phyloP scores from a whole-genome alignment of 176 grass and related monocot genomes.

The Puya raimondii region DNA sequence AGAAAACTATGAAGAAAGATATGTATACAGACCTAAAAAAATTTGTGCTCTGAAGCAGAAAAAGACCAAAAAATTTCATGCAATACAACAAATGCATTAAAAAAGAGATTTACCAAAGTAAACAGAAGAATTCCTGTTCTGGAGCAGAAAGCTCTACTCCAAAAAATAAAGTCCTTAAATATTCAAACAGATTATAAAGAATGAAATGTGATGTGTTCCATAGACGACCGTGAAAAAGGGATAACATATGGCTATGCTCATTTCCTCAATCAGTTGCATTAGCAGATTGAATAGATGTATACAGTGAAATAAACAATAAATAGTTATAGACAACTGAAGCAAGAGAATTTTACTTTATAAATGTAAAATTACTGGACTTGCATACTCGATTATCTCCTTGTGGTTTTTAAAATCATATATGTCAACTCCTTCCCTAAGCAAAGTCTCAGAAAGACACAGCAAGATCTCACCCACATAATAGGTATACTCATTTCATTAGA shows the following conservation, averaged over 20 bases:
- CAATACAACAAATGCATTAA: background rate
- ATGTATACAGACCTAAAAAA: too few relatives aligned
- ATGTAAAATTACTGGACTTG: too few relatives aligned
- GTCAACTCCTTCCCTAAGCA: too few relatives aligned
- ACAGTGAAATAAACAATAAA: background rate
- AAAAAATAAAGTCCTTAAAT: background rate
- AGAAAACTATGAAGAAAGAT: too few relatives aligned
- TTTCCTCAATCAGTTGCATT: background rate
- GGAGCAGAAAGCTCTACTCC: background rate
- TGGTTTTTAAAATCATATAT: too few relatives aligned
- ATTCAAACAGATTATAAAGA: background rate
- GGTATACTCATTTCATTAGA: background rate
- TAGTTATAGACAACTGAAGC: constrained; percentile 1
- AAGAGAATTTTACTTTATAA: background rate
- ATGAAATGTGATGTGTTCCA: background rate
- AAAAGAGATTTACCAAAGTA: background rate
- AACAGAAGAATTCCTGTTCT: background rate
- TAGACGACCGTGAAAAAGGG: background rate
- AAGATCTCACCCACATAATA: background rate
- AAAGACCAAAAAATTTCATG: background rate
- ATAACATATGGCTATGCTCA: background rate
- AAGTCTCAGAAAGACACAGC: background rate
- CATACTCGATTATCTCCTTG: too few relatives aligned
- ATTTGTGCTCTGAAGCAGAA: background rate
- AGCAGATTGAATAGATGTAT: background rate